Conservation (phyloP, 495 filamentous ascomycete genomes). For the Neurospora discreta region DNA sequence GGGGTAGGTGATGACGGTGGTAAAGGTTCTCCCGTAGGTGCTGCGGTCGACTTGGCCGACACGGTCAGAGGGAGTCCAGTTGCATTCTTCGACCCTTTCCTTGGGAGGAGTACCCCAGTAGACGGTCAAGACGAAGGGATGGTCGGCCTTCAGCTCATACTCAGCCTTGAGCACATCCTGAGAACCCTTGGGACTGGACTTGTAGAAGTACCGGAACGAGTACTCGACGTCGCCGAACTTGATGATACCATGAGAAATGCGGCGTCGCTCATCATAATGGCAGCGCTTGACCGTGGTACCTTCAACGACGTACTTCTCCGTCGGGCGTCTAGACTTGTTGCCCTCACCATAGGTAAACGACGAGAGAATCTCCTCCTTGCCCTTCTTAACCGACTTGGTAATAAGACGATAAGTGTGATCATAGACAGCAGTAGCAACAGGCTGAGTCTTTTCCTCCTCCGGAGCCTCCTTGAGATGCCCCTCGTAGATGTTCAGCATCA, state of each 20-base stretch:
- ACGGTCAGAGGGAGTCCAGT: slow-evolving; percentile 15
- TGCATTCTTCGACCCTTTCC: slow-evolving; percentile 1
- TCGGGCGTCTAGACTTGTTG: slow-evolving; percentile 3
- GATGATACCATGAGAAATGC: slow-evolving; percentile 8
- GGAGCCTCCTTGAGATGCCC: slow-evolving; percentile 1
- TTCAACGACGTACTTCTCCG: slow-evolving; percentile 4
- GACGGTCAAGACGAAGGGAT: slow-evolving; percentile 1
- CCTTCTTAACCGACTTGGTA: background rate
- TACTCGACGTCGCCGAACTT: slow-evolving; percentile 4
- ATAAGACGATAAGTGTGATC: slow-evolving; percentile 11
- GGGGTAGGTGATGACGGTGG: slow-evolving; percentile 13
- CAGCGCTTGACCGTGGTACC: background rate
- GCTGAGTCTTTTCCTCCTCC: background rate
- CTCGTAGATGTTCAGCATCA: slow-evolving; percentile 9
- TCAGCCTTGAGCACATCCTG: slow-evolving; percentile 15
- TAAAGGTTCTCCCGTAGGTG: slow-evolving; percentile 1
- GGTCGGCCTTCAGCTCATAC: slow-evolving; percentile 1
- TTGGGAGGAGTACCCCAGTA: slow-evolving; percentile 16
- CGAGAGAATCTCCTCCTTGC: background rate
- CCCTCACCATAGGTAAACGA: slow-evolving; percentile 8
- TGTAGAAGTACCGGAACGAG: slow-evolving; percentile 15
- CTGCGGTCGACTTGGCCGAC: slow-evolving; percentile 11
- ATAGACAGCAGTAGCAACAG: slow-evolving; percentile 8
- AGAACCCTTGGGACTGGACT: slow-evolving; percentile 2
- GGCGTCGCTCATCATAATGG: slow-evolving; percentile 12